These are phyloP conservation scores for Aureobasidium sp. DNA, from an alignment of 2,329 filamentous ascomycete species.

Conservation along the genomic window DNA sequence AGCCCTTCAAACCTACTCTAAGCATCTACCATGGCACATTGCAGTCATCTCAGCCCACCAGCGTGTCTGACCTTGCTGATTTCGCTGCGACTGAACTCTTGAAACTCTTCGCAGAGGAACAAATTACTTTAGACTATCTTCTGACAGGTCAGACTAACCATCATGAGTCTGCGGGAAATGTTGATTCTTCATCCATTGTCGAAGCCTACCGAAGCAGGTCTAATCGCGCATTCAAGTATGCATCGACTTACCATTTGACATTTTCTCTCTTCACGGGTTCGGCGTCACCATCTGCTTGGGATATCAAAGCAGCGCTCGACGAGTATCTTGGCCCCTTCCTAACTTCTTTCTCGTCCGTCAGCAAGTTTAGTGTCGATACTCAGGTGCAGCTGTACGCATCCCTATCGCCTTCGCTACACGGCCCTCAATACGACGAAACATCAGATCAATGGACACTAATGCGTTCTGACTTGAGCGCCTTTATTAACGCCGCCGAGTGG, in stretches of 20 bases:
- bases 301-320: conserved; percentile 72
- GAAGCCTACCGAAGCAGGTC: conserved; percentile 46
- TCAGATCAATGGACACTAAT: conserved; percentile 59
- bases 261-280: conserved; percentile 89
- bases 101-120: conserved; percentile 76
- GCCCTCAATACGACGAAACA: conserved; percentile 45
- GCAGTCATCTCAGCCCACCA: conserved; percentile 60
- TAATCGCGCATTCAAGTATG: conserved; percentile 80
- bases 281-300: conserved; percentile 75
- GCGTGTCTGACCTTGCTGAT: conserved; percentile 49
- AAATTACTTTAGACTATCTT: conserved; percentile 56
- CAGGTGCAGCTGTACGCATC: conserved; percentile 89
- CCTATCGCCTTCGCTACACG: conserved; percentile 52
- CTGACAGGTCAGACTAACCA: conserved; percentile 13
- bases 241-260: conserved; percentile 87
- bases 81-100: conserved; percentile 74
- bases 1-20: conserved; percentile 60
- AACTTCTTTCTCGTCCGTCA: conserved; percentile 68
- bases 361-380: conserved; percentile 92
- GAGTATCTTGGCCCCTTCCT: conserved; percentile 77
- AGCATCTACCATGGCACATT: conserved; percentile 68
- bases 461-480: conserved; percentile 82
- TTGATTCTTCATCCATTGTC: background rate
- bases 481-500: conserved; percentile 98
- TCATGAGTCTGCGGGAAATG: background rate